A percentile compares a stretch with the other conserved stretches of the same genome.
These are phyloP conservation scores for Botrytis cinerea DNA, from an alignment of 2,329 filamentous ascomycete species.

Conservation along the genomic window DNA sequence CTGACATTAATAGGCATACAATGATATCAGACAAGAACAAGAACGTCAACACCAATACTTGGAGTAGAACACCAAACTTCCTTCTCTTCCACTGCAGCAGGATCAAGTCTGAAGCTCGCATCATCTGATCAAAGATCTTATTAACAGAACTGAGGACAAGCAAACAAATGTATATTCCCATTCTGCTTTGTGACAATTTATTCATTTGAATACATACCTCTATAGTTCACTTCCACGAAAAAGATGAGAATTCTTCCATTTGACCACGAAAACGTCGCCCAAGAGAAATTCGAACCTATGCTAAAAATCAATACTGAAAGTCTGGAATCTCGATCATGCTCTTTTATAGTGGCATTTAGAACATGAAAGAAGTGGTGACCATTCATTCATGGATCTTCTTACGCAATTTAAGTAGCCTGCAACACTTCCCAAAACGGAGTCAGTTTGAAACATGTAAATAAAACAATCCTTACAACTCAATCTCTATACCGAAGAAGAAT, in stretches of 20 bases:
- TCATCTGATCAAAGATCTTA: background rate
- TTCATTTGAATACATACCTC: background rate
- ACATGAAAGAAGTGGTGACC: background rate
- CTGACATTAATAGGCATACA: rapidly evolving
- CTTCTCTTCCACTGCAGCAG: background rate
- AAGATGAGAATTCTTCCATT: background rate
- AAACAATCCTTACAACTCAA: background rate
- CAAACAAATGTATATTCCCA: background rate
- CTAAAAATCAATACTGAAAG: background rate
- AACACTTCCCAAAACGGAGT: background rate
- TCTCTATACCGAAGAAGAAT: background rate
- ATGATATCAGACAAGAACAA: background rate
- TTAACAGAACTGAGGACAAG: background rate
- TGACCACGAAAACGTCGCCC: background rate
- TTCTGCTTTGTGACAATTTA: background rate
- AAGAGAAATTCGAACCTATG: background rate
- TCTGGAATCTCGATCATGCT: no score
- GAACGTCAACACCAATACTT: background rate
- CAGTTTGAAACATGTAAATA: background rate
- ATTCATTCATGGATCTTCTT: background rate
- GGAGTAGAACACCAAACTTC: background rate
- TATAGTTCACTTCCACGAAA: background rate
- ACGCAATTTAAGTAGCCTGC: background rate
- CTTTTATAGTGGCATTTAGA: no score
- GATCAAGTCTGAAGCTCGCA: background rate